These are phyloP conservation scores for Fraxinus platypoda DNA, from an alignment of 305 asterid species.

Conservation along the genomic window DNA sequence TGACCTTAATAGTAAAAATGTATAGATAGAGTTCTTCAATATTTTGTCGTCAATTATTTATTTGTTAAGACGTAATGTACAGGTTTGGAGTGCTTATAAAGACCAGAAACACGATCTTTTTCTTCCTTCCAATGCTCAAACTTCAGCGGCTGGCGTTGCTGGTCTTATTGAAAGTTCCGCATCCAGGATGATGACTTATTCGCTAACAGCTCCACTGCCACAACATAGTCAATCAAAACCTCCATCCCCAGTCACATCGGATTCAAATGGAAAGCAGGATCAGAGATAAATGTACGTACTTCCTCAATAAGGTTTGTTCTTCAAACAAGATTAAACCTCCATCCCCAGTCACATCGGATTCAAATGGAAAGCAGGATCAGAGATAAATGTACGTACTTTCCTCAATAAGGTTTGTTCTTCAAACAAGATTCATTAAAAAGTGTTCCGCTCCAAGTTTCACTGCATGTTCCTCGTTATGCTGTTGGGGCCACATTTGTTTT, in stretches of 20 bases:
- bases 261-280: constrained; percentile 53
- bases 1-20: background rate
- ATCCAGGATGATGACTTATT: constrained; percentile 71
- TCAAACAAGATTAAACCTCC: constrained; percentile 35
- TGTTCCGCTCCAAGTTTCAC: background rate
- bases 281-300: background rate
- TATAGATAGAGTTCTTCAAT: background rate
- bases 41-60: background rate
- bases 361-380: constrained; percentile 47
- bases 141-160: constrained; percentile 96
- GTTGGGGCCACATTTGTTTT: constrained; percentile 16
- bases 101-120: constrained; percentile 95
- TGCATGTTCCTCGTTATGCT: constrained; percentile 7
- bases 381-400: background rate
- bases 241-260: constrained; percentile 40
- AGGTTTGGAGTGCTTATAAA: constrained; percentile 98
- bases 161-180: constrained; percentile 91
- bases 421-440: constrained; percentile 14
- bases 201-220: constrained; percentile 73
- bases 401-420: background rate
- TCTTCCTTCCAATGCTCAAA: constrained; percentile 97
- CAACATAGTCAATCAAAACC: constrained; percentile 50
- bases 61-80: constrained; percentile 25
- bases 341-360: constrained; percentile 39
- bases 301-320: background rate